Base-by-base conservation (phyloP, 2,329 filamentous ascomycete genomes). In the Ascochyta rabiei region DNA sequence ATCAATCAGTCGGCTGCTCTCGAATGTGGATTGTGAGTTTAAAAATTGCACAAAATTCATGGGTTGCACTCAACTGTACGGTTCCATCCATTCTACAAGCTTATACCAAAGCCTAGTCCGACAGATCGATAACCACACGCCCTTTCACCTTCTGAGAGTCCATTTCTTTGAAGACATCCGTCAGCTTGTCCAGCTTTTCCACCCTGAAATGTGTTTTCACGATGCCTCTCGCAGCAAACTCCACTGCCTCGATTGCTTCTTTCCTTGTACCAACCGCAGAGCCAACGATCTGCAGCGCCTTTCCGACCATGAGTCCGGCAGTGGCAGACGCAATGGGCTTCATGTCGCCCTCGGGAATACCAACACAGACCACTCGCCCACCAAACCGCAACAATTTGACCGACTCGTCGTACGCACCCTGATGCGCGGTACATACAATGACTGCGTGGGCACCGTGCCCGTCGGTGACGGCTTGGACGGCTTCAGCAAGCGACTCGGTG, bases 371-470 rank as follows among this genome's bases (percentile, higher is more conserved):
- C 0, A 80, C 66, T 0, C 75, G 72, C 4, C 79, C 79, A 23
- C 77, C 77, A 45, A 80, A 80, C 5, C 77, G 70, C 18, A 81
- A 69, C 43, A 81, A 57, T 4, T 74, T 70, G 54, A 78, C 64
- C 1, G 70, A 71, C 16, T 66, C 64, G 1, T 70, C 78, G 57
- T 82, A 82, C 7, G 80, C 80, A 6, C 60, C 75, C 57, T 82
- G 81, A 33, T 77, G 76, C 1, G 78, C 78, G 0, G 80, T 81
- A 28, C 80, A 70, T 0, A 88, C 83, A 16, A 89, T 72, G 2
- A 85, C 86, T 1, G 84, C 83, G 55, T 85, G 81, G 0, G 84
- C 86, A 24, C 86, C 86, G 6, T 85, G 72, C 0, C 84, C 84
- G 3, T 78, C 80, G 0, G 85, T 85, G 1, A 85, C 71, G 31